A percentile compares a stretch with the other conserved stretches of the same genome.
These are phyloP conservation scores for Debaryomyces fabryi DNA, from an alignment of 1,139 yeast species.

Conservation along the genomic window DNA sequence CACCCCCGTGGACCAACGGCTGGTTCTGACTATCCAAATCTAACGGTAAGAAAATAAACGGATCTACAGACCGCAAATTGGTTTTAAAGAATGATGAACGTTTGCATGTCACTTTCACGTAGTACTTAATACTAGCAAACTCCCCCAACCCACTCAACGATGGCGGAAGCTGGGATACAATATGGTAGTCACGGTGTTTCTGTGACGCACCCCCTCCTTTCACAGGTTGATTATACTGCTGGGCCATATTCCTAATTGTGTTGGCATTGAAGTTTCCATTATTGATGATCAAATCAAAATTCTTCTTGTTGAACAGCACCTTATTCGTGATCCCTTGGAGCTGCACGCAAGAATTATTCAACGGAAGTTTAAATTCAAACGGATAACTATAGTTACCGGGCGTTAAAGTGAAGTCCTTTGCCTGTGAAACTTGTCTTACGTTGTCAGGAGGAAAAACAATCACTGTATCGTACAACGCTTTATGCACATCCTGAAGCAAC, in stretches of 20 bases:
- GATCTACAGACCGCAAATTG: slow-evolving; percentile 51
- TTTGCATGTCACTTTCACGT: slow-evolving; percentile 61
- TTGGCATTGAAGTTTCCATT: slow-evolving; percentile 36
- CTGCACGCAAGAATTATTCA: slow-evolving; percentile 51
- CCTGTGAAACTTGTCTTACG: slow-evolving; percentile 47
- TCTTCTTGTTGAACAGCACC: slow-evolving; percentile 36
- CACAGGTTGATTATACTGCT: slow-evolving; percentile 14
- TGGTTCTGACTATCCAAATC: slow-evolving; percentile 39
- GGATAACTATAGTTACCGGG: slow-evolving; percentile 64
- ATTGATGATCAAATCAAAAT: slow-evolving; percentile 35
- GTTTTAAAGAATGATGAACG: slow-evolving; percentile 54
- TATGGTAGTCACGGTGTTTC: slow-evolving; percentile 35
- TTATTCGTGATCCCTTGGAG: slow-evolving; percentile 45
- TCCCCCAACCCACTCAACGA: slow-evolving; percentile 51
- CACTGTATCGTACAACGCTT: slow-evolving; percentile 55
- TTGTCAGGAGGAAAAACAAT: slow-evolving; percentile 66
- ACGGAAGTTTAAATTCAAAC: slow-evolving; percentile 58
- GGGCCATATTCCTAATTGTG: slow-evolving; percentile 27
- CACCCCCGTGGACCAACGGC: slow-evolving; percentile 24
- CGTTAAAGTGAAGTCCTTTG: slow-evolving; percentile 59
- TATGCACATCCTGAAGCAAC: slow-evolving; percentile 50
- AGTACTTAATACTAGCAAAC: slow-evolving; percentile 52
- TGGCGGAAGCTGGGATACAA: slow-evolving; percentile 55
- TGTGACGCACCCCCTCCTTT: slow-evolving; percentile 8
- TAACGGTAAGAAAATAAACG: slow-evolving; percentile 57